These are phyloP conservation scores for Pedinophyceae sp. DNA, from an alignment of 139 green algal genomes.

Conservation along the genomic window DNA sequence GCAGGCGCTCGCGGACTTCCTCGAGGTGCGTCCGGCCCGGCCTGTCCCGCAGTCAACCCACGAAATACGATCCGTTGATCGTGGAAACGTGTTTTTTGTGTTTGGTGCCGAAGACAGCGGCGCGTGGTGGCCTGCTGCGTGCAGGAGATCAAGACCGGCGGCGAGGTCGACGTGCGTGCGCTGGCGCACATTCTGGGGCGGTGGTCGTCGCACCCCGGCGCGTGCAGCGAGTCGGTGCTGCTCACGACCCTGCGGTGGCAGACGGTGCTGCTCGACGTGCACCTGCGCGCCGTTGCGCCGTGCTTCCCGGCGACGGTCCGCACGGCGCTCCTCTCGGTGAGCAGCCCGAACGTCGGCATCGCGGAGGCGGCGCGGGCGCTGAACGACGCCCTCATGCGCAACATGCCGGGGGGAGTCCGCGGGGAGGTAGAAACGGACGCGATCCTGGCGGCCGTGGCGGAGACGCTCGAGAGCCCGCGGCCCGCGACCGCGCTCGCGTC, in stretches of 20 bases:
- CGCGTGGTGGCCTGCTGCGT: background rate
- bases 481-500: slow-evolving; percentile 2
- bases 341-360: background rate
- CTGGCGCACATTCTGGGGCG: slow-evolving; percentile 15
- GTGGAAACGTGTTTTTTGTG: background rate
- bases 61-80: slow-evolving; percentile 6
- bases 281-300: background rate
- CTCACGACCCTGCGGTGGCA: slow-evolving; percentile 69
- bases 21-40: too few relatives aligned
- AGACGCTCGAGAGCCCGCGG: background rate
- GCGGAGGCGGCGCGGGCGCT: too few relatives aligned
- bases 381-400: background rate
- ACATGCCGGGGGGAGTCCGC: background rate
- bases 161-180: slow-evolving; percentile 1
- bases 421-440: slow-evolving; percentile 19
- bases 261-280: slow-evolving; percentile 17
- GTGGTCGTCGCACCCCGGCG: slow-evolving; percentile 26
- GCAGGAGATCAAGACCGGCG: slow-evolving; percentile 12
- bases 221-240: slow-evolving; percentile 53
- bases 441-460: slow-evolving; percentile 8
- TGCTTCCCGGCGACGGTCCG: slow-evolving; percentile 4
- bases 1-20: slow-evolving; percentile 34
- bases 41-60: too few relatives aligned
- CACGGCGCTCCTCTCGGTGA: background rate
- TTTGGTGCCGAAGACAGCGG: background rate